Evolutionary conservation across 1,284 basidiomycete species (phyloP).

Genomic region (Psilocybe mexicana): DNA sequence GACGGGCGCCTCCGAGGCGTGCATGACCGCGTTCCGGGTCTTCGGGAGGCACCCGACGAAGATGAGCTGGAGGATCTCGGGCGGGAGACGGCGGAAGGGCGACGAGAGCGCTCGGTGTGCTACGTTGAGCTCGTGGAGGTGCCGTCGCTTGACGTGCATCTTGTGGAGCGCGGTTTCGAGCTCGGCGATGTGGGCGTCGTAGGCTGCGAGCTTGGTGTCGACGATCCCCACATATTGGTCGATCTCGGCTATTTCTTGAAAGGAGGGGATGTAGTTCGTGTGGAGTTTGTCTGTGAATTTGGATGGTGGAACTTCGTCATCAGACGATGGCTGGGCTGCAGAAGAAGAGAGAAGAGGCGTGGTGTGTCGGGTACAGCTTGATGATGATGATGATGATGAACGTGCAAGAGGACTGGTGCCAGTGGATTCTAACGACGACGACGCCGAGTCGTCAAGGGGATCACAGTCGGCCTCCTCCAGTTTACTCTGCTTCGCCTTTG

Average conservation of each 20-base stretch:
- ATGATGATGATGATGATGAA: too few relatives aligned
- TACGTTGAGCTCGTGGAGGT: constrained; percentile 13
- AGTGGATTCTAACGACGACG: background rate
- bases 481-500: background rate
- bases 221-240: constrained; percentile 19
- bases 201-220: constrained; percentile 19
- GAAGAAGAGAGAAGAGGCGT: too few relatives aligned
- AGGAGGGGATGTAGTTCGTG: constrained; percentile 28
- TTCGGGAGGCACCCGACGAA: constrained; percentile 28
- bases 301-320: constrained; percentile 9
- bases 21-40: constrained; percentile 29
- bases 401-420: background rate
- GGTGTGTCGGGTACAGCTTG: too few relatives aligned
- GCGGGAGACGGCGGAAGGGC: constrained; percentile 26
- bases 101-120: constrained; percentile 26
- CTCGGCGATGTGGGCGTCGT: constrained; percentile 20
- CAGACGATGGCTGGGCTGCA: too few relatives aligned
- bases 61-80: constrained; percentile 27
- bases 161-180: constrained; percentile 17
- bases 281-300: constrained; percentile 22
- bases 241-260: constrained; percentile 22
- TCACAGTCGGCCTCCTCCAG: background rate
- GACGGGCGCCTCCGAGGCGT: constrained; percentile 27
- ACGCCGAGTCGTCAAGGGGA: background rate
- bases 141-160: constrained; percentile 13